A percentile compares a stretch with the other conserved stretches of the same genome.
These are phyloP conservation scores for Selaginella moellendorffii DNA, from an alignment of 75 land plant genomes.

Conservation along the genomic window DNA sequence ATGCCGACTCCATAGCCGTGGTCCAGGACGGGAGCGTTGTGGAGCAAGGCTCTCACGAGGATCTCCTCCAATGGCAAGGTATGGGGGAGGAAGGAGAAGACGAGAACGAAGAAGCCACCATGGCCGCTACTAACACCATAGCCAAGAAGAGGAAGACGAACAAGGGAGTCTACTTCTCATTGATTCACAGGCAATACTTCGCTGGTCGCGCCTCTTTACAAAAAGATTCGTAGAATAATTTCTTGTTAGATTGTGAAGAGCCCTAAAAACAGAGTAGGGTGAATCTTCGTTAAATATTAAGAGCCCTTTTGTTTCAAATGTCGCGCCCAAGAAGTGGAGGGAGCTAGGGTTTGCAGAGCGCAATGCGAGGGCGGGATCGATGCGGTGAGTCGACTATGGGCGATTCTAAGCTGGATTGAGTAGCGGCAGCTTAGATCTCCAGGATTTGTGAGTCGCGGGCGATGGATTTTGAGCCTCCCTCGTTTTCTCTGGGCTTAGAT, in stretches of 20 bases:
- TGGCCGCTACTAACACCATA: background rate
- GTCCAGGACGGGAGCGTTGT: background rate
- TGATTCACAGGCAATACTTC: background rate
- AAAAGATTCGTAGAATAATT: background rate
- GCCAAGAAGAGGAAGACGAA: too few species aligned
- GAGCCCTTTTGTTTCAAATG: too few species aligned
- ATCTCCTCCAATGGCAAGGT: background rate
- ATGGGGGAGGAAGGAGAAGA: background rate
- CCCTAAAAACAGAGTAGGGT: too few species aligned
- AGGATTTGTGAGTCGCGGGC: too few species aligned
- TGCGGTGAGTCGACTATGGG: too few species aligned
- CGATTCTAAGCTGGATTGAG: too few species aligned
- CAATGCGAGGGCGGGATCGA: too few species aligned
- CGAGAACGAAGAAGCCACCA: background rate
- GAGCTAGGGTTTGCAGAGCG: too few species aligned
- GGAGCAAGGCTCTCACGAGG: background rate
- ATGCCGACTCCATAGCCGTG: background rate
- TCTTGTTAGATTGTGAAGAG: background rate
- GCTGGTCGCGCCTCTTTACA: too few species aligned
- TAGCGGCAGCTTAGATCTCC: too few species aligned
- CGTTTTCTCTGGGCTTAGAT: background rate
- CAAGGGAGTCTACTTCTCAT: background rate
- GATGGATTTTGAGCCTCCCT: background rate
- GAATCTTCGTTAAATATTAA: too few species aligned
- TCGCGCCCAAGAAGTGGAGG: too few species aligned